These are phyloP conservation scores for Carex kokanica DNA, from an alignment of 176 grass and related monocot genomes.

Conservation along the genomic window DNA sequence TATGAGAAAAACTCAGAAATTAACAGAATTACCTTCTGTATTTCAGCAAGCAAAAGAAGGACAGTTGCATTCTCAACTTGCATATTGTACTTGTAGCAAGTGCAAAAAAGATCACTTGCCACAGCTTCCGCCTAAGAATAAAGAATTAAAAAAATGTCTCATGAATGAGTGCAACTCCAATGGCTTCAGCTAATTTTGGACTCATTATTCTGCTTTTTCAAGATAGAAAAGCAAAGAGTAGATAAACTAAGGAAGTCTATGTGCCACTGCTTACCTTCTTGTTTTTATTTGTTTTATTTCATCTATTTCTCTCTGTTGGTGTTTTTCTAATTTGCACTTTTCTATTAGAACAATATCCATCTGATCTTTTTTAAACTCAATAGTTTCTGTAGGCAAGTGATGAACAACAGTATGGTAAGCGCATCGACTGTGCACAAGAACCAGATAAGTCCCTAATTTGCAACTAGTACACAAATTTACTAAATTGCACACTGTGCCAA, in stretches of 20 bases:
- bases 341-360: background rate
- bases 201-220: background rate
- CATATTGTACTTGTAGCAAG: constrained; percentile 93
- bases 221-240: background rate
- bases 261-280: background rate
- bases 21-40: constrained; percentile 65
- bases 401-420: background rate
- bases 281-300: background rate
- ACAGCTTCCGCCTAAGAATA: constrained; percentile 70
- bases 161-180: background rate
- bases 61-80: constrained; percentile 90
- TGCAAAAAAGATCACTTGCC: constrained; percentile 81
- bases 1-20: background rate
- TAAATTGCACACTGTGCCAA: background rate
- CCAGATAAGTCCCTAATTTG: background rate
- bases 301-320: background rate
- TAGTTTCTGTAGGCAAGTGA: background rate
- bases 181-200: background rate
- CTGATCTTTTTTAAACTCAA: background rate
- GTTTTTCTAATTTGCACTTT: constrained; percentile 1
- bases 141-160: constrained; percentile 5
- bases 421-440: background rate
- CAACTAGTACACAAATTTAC: background rate
- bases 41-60: constrained; percentile 94
- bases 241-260: background rate